These are phyloP conservation scores for Solanum etuberosum DNA, from an alignment of 257 asterid genomes.

Conservation along the genomic window DNA sequence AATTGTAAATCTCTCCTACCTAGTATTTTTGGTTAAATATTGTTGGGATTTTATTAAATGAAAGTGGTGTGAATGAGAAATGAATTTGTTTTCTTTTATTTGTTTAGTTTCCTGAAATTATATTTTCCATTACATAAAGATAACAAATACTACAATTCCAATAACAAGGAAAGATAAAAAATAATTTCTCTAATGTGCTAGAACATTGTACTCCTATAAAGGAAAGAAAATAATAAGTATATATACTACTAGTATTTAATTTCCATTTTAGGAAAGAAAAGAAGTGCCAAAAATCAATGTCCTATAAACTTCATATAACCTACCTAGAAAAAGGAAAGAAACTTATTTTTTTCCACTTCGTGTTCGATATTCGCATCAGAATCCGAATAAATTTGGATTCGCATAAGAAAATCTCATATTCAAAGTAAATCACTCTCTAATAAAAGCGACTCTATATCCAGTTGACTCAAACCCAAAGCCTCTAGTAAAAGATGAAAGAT, in stretches of 20 bases:
- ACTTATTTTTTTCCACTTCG: not conserved
- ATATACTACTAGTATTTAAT: not conserved
- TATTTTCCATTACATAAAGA: not conserved
- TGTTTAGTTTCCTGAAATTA: not conserved
- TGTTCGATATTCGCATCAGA: no score
- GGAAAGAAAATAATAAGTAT: not conserved
- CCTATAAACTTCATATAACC: not conserved
- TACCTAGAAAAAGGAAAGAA: not conserved
- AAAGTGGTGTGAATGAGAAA: not conserved
- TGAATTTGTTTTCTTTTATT: not conserved
- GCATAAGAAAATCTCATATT: no score
- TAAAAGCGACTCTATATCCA: rapidly evolving
- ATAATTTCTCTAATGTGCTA: not conserved
- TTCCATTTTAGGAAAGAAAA: not conserved
- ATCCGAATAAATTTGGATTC: rapidly evolving
- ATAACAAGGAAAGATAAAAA: not conserved
- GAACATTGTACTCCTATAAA: not conserved
- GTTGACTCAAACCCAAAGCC: rapidly evolving
- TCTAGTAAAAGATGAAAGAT: not conserved
- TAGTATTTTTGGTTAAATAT: not conserved
- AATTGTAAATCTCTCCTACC: not conserved
- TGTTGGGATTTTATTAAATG: not conserved
- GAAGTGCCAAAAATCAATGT: not conserved
- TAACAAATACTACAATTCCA: not conserved
- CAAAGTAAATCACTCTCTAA: rapidly evolving